A percentile compares a stretch with the other conserved stretches of the same genome.
phyloP scores from a whole-genome alignment of 495 filamentous ascomycete genomes.

The Podospora anserina region DNA sequence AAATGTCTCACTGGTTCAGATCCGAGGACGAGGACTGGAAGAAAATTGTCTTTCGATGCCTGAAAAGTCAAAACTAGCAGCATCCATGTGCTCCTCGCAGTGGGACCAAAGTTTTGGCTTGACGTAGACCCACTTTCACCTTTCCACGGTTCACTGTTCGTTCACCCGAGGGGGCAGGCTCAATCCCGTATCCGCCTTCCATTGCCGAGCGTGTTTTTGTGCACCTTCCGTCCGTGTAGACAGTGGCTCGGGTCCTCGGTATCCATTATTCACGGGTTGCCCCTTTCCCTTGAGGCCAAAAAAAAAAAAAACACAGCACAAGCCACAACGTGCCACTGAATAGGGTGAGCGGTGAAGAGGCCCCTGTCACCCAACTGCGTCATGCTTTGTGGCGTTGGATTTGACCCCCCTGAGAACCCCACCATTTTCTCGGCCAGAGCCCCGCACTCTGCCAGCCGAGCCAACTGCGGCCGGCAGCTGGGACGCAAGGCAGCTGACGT shows the following conservation, averaged over 20 bases:
- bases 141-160: conserved; percentile 1
- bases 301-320: background rate
- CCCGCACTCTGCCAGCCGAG: background rate
- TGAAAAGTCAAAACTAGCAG: conserved; percentile 20
- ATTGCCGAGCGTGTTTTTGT: background rate
- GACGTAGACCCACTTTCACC: conserved; percentile 13
- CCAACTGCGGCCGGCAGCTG: background rate
- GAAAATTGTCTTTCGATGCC: conserved; percentile 22
- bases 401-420: background rate
- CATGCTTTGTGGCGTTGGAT: background rate
- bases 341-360: background rate
- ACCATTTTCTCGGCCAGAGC: background rate
- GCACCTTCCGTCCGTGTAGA: background rate
- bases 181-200: background rate
- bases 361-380: background rate
- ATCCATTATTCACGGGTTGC: background rate
- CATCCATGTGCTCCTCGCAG: conserved; percentile 19
- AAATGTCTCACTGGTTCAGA: background rate
- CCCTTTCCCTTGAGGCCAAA: background rate
- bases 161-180: background rate
- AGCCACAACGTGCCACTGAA: background rate
- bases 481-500: background rate
- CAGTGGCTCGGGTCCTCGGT: background rate
- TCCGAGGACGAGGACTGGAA: background rate
- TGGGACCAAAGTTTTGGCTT: conserved; percentile 21